Evolutionary conservation across 768 basidiomycete species (phyloP), one percentile per base, ranked within the genome.

Genomic region (Lactarius pseudohatsudake): DNA sequence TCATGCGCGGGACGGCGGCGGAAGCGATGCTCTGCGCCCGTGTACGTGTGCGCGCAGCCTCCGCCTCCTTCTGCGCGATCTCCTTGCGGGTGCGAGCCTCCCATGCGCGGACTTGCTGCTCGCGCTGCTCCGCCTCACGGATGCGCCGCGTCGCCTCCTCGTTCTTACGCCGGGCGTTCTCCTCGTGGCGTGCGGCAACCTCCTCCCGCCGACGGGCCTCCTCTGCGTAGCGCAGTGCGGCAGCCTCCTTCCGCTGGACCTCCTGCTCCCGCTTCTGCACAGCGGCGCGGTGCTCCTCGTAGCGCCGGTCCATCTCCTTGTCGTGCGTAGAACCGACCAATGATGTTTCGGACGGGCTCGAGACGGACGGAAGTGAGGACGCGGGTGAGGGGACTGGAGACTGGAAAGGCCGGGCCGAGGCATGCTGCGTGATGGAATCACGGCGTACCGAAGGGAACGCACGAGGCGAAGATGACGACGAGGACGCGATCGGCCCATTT

Each of bases 81-180:
- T 62, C 66, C 28, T 67, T 62, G 34, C 41, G 50, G 20, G 62
- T 16, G 7, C 62, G 61, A 4, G 66, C 53, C 15, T 67, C 66
- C 53, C 30, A 38, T 0, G 53, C 58, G 22, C 50, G 62, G 34
- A 59, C 34, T 3, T 64, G 62, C 50, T 64, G 66, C 58, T 67
- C 66, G n/a, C 58, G 62, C 3, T 30, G 58, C 53, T 59, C 53
- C 0, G 62, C 66, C 13, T 63, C 61, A 36, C 62, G 66, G 7
- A 67, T 59, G 20, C 66, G 66, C 53, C 66, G 66, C 34, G 66
- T 55, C 18, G 66, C 66, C 53, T 59, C 62, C 57, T 64, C 62
- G 22, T 63, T 59, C 34, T 67, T 67, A 40, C 62, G 66, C 26
- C 58, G 62, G 3, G 66, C 66, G 10, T 67, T n/a, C 36, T 59